Percentiles rank a stretch among this genome's conserved stretches.
Conservation (phyloP, 176 grass and related monocot genomes). For the Saccharum spontaneum region DNA sequence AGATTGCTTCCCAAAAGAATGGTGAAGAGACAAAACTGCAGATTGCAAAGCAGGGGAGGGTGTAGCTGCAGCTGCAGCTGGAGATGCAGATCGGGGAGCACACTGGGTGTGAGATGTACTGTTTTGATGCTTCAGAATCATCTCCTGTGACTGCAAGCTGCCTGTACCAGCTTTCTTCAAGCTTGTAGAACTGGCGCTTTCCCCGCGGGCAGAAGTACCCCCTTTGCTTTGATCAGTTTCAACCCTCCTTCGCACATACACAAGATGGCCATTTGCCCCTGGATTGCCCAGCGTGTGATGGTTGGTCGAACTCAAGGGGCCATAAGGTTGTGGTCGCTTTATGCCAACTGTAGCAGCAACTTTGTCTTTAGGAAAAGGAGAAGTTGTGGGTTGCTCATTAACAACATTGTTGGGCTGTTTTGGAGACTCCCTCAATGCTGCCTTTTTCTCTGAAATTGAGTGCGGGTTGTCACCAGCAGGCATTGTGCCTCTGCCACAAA, state of each 20-base stretch:
- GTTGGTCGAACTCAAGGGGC: slow-evolving; percentile 41
- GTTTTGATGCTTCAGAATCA: slow-evolving; percentile 43
- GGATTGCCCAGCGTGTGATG: slow-evolving; percentile 39
- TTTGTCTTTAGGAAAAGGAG: slow-evolving; percentile 49
- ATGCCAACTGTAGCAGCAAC: slow-evolving; percentile 41
- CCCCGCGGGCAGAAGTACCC: slow-evolving; percentile 23
- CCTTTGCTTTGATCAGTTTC: slow-evolving; percentile 81
- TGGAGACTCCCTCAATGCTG: slow-evolving; percentile 63
- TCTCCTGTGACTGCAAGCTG: slow-evolving; percentile 22
- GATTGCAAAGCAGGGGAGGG: slow-evolving; percentile 29
- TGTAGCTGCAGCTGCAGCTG: slow-evolving; percentile 23
- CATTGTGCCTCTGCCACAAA: slow-evolving; percentile 35
- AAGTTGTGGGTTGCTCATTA: slow-evolving; percentile 32
- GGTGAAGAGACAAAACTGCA: neutral
- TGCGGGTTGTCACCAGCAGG: slow-evolving; percentile 59
- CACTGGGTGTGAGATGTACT: slow-evolving; percentile 13
- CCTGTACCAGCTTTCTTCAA: slow-evolving; percentile 33
- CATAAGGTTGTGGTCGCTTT: slow-evolving; percentile 61
- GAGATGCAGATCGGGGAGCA: slow-evolving; percentile 7
- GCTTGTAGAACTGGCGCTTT: slow-evolving; percentile 36
- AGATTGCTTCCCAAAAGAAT: slow-evolving; percentile 36
- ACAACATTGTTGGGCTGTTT: slow-evolving; percentile 43
- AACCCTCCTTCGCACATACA: slow-evolving; percentile 83
- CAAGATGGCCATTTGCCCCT: slow-evolving; percentile 61
- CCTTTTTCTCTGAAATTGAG: slow-evolving; percentile 64